Base-by-base conservation (phyloP, 2,329 filamentous ascomycete genomes). In the Aspergillus fumigatus region DNA sequence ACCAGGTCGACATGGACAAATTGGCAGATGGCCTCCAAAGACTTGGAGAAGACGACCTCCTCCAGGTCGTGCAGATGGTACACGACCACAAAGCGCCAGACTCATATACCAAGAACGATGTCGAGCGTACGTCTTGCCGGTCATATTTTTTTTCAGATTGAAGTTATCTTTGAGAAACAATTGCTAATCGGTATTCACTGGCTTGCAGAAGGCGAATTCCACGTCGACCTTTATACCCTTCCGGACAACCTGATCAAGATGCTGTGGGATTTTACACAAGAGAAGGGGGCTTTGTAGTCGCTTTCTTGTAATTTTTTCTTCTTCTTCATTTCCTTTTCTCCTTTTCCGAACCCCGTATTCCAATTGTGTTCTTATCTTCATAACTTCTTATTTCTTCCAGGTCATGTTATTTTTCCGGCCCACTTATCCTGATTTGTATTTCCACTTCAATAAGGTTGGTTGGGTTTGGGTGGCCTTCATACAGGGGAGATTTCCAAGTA, bases 221-320 rank as follows among this genome's bases (percentile, higher is more conserved):
- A 96, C 59, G 93, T 99, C 65, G 94, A 99, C 70, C 83, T 99
- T 57, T 97, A 96, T 78, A 97, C 94, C n/a, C 85, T 99, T 62
- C 92, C 94, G 1, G 94, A 97, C 63, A 77, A 80, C 27, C 82
- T 97, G 40, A 88, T 94, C 71, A 95, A 94, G 75, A 92, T 91
- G 85, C 86, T 99, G 58, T 97, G 93, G 93, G 93, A 97, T 59
- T 95, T 94, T 71, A 84, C 84, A 45, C 72, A 71, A 53, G 75
- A 79, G 50, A 79, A 77, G 63, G 74, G 74, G 27, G 73, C 67
- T 54, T 58, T 74, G 59, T 77, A 62, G 68, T 50, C 27, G 21
- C 9, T 35, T 51, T 35, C 11, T 50, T 35, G 19, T 35, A 3
- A 21, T 6, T 10, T 40, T 50, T 40, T 38, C 17, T 51, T 25